Evolutionary conservation across 2,329 filamentous ascomycete species (phyloP).

Genomic region (Sclerotinia sclerotiorum): DNA sequence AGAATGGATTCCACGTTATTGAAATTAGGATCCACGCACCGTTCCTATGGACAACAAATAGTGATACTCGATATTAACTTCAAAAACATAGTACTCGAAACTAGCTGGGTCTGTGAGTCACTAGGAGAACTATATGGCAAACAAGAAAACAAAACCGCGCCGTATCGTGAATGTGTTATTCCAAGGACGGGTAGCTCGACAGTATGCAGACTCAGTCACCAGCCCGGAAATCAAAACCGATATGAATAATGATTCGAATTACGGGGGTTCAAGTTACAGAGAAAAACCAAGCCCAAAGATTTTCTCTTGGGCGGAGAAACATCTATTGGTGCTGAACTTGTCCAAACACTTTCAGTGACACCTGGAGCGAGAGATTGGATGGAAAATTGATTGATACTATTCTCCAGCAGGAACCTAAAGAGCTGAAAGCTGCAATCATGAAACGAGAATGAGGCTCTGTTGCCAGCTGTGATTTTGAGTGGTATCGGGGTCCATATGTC

Average conservation of each 20-base stretch:
- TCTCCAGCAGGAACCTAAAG: slow-evolving; percentile 38
- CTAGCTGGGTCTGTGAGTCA: slow-evolving; percentile 22
- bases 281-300: slow-evolving; percentile 23
- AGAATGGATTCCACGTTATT: slow-evolving; percentile 42
- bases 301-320: slow-evolving; percentile 17
- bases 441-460: slow-evolving; percentile 41
- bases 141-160: slow-evolving; percentile 29
- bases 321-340: slow-evolving; percentile 32
- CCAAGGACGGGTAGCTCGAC: slow-evolving; percentile 19
- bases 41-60: slow-evolving; percentile 38
- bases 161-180: slow-evolving; percentile 18
- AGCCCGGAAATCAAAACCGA: slow-evolving; percentile 14
- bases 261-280: slow-evolving; percentile 11
- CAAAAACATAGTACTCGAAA: slow-evolving; percentile 24
- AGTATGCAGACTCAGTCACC: slow-evolving; percentile 21
- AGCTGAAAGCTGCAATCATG: slow-evolving; percentile 38
- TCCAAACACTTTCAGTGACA: slow-evolving; percentile 36
- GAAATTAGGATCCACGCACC: slow-evolving; percentile 37
- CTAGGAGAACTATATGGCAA: slow-evolving; percentile 29
- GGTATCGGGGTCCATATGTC: slow-evolving; percentile 41
- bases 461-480: slow-evolving; percentile 41
- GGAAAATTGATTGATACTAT: slow-evolving; percentile 37
- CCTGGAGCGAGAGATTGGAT: slow-evolving; percentile 35
- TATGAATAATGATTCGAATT: slow-evolving; percentile 24
- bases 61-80: slow-evolving; percentile 30